Evolutionary conservation across 345 rosid genomes (phyloP).

Genomic region (Populus deltoides): DNA sequence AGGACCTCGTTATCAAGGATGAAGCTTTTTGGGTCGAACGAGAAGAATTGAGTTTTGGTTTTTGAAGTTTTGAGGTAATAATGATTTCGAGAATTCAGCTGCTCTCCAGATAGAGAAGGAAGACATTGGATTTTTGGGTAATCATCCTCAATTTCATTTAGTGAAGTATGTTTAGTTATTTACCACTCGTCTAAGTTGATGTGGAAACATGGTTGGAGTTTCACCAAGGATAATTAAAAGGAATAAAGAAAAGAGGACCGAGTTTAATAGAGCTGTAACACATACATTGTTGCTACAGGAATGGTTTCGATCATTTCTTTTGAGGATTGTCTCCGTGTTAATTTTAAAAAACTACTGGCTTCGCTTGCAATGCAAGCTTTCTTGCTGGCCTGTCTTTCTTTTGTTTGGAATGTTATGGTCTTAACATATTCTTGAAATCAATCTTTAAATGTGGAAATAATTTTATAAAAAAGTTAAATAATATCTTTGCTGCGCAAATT

Average conservation of each 20-base stretch:
- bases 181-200: background rate
- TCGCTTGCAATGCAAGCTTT: background rate
- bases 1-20: constrained; percentile 66
- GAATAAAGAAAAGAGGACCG: constrained; percentile 8
- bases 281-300: background rate
- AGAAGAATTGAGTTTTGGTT: constrained; percentile 38
- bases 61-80: constrained; percentile 10
- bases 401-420: background rate
- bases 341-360: background rate
- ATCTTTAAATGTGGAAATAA: background rate
- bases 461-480: background rate
- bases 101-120: background rate
- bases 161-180: background rate
- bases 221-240: background rate
- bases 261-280: background rate
- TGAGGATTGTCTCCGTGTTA: background rate
- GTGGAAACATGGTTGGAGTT: background rate
- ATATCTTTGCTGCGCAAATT: background rate
- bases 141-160: background rate
- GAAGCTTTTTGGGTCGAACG: constrained; percentile 68
- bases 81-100: constrained; percentile 5
- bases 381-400: background rate
- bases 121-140: background rate
- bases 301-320: background rate
- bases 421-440: background rate